phyloP scores from a whole-genome alignment of 1,284 basidiomycete species.

The Meripilus lineatus region DNA sequence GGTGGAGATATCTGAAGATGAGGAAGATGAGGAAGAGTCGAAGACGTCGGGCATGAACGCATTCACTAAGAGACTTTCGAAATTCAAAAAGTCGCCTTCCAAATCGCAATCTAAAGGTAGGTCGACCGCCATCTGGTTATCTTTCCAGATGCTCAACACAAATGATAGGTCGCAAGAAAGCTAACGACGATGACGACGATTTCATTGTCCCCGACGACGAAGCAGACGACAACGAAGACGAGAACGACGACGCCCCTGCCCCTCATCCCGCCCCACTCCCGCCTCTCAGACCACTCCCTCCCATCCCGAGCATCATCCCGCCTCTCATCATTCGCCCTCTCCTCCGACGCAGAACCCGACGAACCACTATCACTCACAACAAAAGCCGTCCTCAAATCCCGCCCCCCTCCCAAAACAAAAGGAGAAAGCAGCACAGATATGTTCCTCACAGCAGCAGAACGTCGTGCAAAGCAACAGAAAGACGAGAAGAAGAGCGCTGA shows the following conservation, averaged over 20 bases:
- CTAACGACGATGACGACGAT: conserved; percentile 53
- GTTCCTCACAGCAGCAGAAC: conserved; percentile 87
- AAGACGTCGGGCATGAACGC: conserved; percentile 32
- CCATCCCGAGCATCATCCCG: conserved; percentile 35
- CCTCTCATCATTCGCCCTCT: conserved; percentile 36
- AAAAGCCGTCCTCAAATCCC: conserved; percentile 27
- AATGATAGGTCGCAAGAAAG: conserved; percentile 32
- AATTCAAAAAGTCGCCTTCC: conserved; percentile 58
- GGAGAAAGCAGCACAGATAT: conserved; percentile 27
- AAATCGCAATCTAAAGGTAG: too few relatives aligned
- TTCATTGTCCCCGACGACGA: conserved; percentile 63
- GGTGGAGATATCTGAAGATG: conserved; percentile 36
- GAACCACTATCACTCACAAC: conserved; percentile 15
- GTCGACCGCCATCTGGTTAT: too few relatives aligned
- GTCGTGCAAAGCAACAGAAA: conserved; percentile 71
- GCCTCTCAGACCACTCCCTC: conserved; percentile 23
- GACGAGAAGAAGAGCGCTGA: conserved; percentile 80
- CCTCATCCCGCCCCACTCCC: too few relatives aligned
- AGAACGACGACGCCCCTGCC: too few relatives aligned
- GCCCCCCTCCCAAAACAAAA: conserved; percentile 27
- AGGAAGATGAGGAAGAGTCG: conserved; percentile 43
- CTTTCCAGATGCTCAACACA: too few relatives aligned
- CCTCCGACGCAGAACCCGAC: conserved; percentile 29
- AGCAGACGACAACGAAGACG: conserved; percentile 27
- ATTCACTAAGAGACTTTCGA: conserved; percentile 54